Percentiles rank a stretch among this genome's conserved stretches.
Conservation (phyloP, 2,329 filamentous ascomycete genomes). For the Domatiomyces globalis region DNA sequence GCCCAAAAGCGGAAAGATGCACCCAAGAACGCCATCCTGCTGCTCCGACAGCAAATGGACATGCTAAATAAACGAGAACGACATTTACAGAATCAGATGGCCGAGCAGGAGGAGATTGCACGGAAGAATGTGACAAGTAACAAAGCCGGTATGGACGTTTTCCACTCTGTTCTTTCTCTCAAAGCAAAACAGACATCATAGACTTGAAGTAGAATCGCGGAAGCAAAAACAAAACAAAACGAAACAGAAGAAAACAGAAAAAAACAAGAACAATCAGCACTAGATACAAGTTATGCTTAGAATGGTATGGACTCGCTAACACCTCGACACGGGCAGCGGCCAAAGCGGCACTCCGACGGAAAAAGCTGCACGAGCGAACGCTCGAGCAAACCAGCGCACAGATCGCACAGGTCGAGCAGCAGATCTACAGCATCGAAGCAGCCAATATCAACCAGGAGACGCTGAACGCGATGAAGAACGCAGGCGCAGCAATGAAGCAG, state of each 20-base stretch:
- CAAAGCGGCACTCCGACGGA: conserved; percentile 76
- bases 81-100: conserved; percentile 81
- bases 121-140: conserved; percentile 79
- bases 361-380: conserved; percentile 86
- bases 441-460: conserved; percentile 99
- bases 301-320: neutral
- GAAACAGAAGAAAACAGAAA: neutral
- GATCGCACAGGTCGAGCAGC: conserved; percentile 82
- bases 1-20: conserved; percentile 81
- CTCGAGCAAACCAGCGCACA: conserved; percentile 82
- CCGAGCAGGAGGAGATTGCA: conserved; percentile 77
- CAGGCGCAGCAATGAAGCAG: conserved; percentile 75
- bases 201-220: neutral
- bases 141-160: conserved; percentile 62
- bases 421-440: conserved; percentile 93
- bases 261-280: too few species aligned
- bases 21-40: conserved; percentile 91
- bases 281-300: too few species aligned
- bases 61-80: conserved; percentile 96
- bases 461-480: conserved; percentile 81
- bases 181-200: neutral
- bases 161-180: neutral
- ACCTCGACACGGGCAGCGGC: conserved; percentile 47
- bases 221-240: neutral
- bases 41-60: conserved; percentile 74